These are phyloP conservation scores for Moricandia moricandioides DNA, from an alignment of 345 rosid species.

Conservation along the genomic window DNA sequence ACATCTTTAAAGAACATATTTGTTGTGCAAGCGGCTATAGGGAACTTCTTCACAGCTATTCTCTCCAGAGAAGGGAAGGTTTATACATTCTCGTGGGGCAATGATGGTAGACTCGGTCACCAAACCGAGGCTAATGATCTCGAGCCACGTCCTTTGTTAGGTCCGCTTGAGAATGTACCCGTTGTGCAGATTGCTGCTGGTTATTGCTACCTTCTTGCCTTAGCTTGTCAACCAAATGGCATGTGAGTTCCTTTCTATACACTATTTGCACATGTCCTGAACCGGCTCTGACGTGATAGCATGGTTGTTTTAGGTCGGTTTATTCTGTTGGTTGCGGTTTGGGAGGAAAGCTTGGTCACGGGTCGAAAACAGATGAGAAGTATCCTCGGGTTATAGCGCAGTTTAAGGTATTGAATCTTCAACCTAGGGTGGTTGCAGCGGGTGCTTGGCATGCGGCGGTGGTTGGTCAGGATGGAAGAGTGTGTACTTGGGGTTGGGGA, in stretches of 20 bases:
- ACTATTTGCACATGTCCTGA: background rate
- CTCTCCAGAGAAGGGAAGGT: constrained; percentile 91
- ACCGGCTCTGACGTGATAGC: background rate
- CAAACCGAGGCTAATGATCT: constrained; percentile 76
- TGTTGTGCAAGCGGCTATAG: constrained; percentile 93
- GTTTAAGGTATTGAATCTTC: constrained; percentile 64
- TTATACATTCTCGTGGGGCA: constrained; percentile 94
- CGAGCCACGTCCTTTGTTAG: constrained; percentile 83
- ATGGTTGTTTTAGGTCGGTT: constrained; percentile 61
- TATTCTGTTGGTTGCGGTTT: constrained; percentile 98
- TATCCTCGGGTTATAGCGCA: constrained; percentile 83
- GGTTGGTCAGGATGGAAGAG: constrained; percentile 90
- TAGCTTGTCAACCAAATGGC: constrained; percentile 92
- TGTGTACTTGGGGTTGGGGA: constrained; percentile 99
- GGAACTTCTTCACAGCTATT: constrained; percentile 89
- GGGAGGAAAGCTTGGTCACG: constrained; percentile 99
- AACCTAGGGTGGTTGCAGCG: constrained; percentile 90
- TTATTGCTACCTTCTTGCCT: constrained; percentile 93
- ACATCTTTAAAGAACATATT: constrained; percentile 80
- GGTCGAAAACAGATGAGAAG: constrained; percentile 91
- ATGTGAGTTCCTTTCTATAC: constrained; percentile 51
- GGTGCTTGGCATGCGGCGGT: constrained; percentile 99
- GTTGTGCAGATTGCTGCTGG: constrained; percentile 98
- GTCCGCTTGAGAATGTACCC: constrained; percentile 77
- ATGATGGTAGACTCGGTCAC: constrained; percentile 74